Conservation (phyloP, 164 flowering plant genomes). For the Annona squamosa region DNA sequence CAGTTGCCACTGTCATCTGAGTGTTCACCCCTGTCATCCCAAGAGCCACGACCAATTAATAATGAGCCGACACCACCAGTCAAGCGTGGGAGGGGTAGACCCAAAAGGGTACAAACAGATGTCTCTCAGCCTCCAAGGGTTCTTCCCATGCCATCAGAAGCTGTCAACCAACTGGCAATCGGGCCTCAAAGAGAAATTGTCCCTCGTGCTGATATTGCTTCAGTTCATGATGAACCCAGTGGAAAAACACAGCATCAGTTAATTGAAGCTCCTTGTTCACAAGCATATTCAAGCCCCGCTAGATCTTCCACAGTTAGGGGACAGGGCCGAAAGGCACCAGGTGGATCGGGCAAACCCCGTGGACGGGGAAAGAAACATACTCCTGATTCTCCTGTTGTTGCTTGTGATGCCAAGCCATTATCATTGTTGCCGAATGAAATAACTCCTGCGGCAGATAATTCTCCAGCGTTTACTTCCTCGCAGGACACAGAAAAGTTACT, state of each 20-base stretch:
- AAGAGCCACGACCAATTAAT: conserved; percentile 17
- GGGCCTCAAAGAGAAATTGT: conserved; percentile 18
- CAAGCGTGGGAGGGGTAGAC: conserved; percentile 93
- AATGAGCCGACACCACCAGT: conserved; percentile 34
- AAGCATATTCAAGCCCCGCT: conserved; percentile 8
- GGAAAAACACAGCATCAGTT: conserved; percentile 21
- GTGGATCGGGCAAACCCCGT: conserved; percentile 42
- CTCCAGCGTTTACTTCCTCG: conserved; percentile 12
- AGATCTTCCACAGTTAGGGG: conserved; percentile 31
- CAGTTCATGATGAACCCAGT: conserved; percentile 14
- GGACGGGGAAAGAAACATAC: conserved; percentile 53
- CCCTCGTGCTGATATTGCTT: conserved; percentile 14
- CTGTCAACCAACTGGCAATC: conserved; percentile 20
- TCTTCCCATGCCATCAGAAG: not conserved
- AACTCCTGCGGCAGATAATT: not conserved
- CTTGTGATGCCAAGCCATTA: conserved; percentile 11
- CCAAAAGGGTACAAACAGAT: conserved; percentile 45
- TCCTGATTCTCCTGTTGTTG: conserved; percentile 9
- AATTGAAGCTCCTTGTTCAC: conserved; percentile 15
- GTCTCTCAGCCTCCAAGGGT: conserved; percentile 20
- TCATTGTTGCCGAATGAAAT: conserved; percentile 2
- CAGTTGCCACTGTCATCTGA: conserved; percentile 5
- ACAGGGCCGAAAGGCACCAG: conserved; percentile 34
- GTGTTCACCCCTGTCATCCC: conserved; percentile 14
- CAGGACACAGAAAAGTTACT: conserved; percentile 16